Conservation (phyloP, 2,329 filamentous ascomycete genomes). For the Nectriaceae sp. region DNA sequence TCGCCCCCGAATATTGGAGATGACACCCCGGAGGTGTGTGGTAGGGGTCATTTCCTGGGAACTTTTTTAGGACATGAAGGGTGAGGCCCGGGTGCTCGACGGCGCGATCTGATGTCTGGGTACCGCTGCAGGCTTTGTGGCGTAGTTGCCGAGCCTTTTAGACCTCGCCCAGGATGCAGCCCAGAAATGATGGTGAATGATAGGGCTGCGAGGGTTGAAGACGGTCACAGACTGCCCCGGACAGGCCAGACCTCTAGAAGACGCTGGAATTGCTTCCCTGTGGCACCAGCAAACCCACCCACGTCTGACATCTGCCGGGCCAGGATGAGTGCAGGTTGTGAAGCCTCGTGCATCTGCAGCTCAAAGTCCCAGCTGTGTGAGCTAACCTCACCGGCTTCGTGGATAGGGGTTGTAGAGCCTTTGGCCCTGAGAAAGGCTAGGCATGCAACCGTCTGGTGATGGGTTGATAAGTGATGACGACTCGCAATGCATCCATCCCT, state of each 20-base stretch:
- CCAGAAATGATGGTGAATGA: constrained; percentile 15
- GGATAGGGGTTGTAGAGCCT: constrained; percentile 8
- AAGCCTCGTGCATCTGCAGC: constrained; percentile 28
- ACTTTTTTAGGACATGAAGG: constrained; percentile 7
- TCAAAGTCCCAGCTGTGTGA: no score
- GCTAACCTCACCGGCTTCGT: constrained; percentile 11
- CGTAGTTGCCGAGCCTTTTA: neutral
- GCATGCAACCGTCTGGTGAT: constrained; percentile 25
- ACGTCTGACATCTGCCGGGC: constrained; percentile 27
- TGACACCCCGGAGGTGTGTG: no score
- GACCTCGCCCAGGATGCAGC: constrained; percentile 15
- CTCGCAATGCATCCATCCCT: constrained; percentile 5
- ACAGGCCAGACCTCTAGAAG: constrained; percentile 16
- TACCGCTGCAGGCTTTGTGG: constrained; percentile 9
- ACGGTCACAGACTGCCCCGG: constrained; percentile 15
- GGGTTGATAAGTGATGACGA: constrained; percentile 12
- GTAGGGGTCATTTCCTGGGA: constrained; percentile 18
- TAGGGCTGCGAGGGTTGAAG: constrained; percentile 29
- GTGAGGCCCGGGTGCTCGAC: constrained; percentile 8
- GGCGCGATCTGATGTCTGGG: constrained; percentile 15
- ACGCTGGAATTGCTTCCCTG: constrained; percentile 16
- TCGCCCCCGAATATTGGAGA: constrained; percentile 12
- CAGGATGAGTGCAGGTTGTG: constrained; percentile 30
- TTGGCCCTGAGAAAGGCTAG: constrained; percentile 11
- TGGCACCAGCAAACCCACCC: constrained; percentile 26